Conservation (phyloP, 495 filamentous ascomycete genomes). For the Podospora conica region DNA sequence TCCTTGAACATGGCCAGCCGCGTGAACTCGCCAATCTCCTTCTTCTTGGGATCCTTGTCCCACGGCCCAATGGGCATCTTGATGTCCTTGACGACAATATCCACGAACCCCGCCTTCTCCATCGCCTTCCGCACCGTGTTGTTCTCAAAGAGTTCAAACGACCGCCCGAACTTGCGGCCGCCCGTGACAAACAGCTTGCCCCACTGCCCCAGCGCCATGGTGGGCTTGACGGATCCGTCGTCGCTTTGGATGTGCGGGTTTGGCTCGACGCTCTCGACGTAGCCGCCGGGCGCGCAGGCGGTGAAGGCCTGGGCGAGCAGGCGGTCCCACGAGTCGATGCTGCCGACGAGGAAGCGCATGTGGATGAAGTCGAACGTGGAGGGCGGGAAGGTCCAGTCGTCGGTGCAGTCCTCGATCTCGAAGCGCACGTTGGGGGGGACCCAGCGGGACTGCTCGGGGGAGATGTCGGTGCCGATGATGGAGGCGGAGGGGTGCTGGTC, state of each 20-base stretch:
- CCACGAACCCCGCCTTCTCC: slow-evolving; percentile 43
- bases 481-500: slow-evolving; percentile 48
- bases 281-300: slow-evolving; percentile 21
- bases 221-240: slow-evolving; percentile 14
- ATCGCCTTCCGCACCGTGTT: slow-evolving; percentile 30
- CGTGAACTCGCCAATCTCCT: slow-evolving; percentile 38
- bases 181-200: slow-evolving; percentile 17
- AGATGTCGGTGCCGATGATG: slow-evolving; percentile 62
- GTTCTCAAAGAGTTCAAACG: slow-evolving; percentile 19
- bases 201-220: slow-evolving; percentile 15
- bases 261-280: slow-evolving; percentile 22
- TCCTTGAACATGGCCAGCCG: slow-evolving; percentile 23
- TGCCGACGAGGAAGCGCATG: slow-evolving; percentile 45
- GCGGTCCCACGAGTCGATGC: slow-evolving; percentile 47
- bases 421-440: slow-evolving; percentile 47
- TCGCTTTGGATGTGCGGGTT: slow-evolving; percentile 20
- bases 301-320: slow-evolving; percentile 32
- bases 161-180: slow-evolving; percentile 11
- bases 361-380: slow-evolving; percentile 57
- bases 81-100: slow-evolving; percentile 25
- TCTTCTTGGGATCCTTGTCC: slow-evolving; percentile 37
- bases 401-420: slow-evolving; percentile 46
- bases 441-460: slow-evolving; percentile 48
- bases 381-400: slow-evolving; percentile 39
- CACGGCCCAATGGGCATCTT: slow-evolving; percentile 9